Conservation (phyloP, 495 filamentous ascomycete genomes). For the Choiromyces venosus region DNA sequence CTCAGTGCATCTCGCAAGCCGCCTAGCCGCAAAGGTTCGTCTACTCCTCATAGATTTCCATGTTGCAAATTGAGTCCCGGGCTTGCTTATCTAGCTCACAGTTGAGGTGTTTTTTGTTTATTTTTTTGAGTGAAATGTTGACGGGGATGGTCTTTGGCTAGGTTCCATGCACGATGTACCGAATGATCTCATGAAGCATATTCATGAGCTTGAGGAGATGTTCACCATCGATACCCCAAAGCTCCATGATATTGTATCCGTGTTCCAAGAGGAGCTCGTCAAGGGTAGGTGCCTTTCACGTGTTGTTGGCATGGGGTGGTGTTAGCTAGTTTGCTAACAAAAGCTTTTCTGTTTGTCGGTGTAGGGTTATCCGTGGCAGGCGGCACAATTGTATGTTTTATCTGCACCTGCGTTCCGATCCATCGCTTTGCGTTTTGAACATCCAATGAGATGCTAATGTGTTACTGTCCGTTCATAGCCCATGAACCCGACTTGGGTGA, state of each 20-base stretch:
- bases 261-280: conserved; percentile 81
- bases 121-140: neutral
- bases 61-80: neutral
- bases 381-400: conserved; percentile 74
- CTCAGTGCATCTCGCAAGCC: conserved; percentile 35
- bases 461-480: conserved; percentile 54
- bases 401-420: conserved; percentile 36
- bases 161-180: conserved; percentile 77
- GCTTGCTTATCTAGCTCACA: neutral
- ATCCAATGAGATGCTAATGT: conserved; percentile 18
- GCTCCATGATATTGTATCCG: conserved; percentile 80
- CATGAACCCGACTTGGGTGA: conserved; percentile 99
- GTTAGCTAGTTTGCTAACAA: conserved; percentile 25
- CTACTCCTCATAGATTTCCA: neutral
- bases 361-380: conserved; percentile 77
- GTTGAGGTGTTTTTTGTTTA: neutral
- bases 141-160: conserved; percentile 39
- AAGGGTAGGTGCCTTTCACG: conserved; percentile 58
- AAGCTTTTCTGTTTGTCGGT: conserved; percentile 4
- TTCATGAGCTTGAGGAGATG: conserved; percentile 74
- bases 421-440: conserved; percentile 28
- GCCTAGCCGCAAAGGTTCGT: conserved; percentile 42
- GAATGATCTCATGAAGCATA: conserved; percentile 75
- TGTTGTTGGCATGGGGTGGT: conserved; percentile 10
- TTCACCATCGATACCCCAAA: conserved; percentile 74